Base-by-base conservation (phyloP, 352 stramenopile genomes). In the Globisporangium viniferum region DNA sequence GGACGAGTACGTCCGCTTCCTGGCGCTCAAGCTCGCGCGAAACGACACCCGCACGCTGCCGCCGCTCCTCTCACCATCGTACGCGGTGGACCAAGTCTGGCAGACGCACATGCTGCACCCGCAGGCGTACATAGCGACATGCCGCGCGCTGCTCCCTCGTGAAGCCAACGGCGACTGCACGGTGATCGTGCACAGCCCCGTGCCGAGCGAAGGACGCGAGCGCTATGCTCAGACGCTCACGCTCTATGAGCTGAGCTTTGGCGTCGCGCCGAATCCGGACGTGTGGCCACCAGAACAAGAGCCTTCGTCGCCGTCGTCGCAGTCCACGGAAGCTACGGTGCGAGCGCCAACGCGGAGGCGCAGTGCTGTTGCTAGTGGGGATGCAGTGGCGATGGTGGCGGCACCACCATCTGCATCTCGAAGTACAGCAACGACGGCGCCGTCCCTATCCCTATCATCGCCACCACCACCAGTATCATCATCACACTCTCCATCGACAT, bases 1-100 rank as follows among this genome's bases (percentile, higher is more conserved):
- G 10, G 54, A 60, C 54, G 54, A 60, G 54, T 60, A 60, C 29
- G 29, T 60, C 54, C 15, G 33, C 24, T 60, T 44, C 54, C 29
- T 60, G n/a, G 27, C 18, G 27, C 54, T 60, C 22, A 60, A 60
- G 15, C 14, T 60, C 24, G 15, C 33, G 22, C 15, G 5, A 8
- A n/a, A 35, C 6, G 27, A 60, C 54, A 39, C 33, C 2, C 15
- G 3, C 29, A 12, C 54, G 29, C 29, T 46, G 18, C 31, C 29
- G 12, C 29, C 55, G 18, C 14, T 18, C 29, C 55, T 61, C 55
- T 61, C 31, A 7, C 31, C 31, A 18, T 61, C 31, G 22, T 15
- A 44, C 31, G 31, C n/a, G 0, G 55, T 61, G 18, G 55, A 61
- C 14, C 55, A 46, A 24, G 55, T 61, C 7, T 61, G 31, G 7